These are phyloP conservation scores for Hydnomerulius pinastri DNA, from an alignment of 768 basidiomycete genomes.

Conservation along the genomic window DNA sequence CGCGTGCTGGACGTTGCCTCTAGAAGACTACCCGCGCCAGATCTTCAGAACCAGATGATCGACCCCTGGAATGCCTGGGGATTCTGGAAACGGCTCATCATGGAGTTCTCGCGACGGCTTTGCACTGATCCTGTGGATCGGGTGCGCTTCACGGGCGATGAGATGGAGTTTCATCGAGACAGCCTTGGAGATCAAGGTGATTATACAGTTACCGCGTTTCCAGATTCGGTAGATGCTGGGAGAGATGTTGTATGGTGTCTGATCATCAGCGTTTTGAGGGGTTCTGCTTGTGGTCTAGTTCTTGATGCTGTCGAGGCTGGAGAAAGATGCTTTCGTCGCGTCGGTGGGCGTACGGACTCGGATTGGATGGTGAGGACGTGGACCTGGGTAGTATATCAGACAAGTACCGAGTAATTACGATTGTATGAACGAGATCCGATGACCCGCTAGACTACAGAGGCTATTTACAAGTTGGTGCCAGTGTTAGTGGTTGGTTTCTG, in stretches of 20 bases:
- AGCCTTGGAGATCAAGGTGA: neutral
- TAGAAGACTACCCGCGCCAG: neutral
- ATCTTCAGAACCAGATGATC: neutral
- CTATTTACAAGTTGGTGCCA: too few species aligned
- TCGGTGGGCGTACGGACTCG: neutral
- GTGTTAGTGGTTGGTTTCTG: too few species aligned
- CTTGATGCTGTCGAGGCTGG: neutral
- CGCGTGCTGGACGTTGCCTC: neutral
- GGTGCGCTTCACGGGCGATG: neutral
- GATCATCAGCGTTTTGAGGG: neutral
- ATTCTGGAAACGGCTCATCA: neutral
- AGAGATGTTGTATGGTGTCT: neutral
- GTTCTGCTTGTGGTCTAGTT: neutral
- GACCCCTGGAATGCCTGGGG: neutral
- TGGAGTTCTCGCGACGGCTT: neutral
- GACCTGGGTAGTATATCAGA: too few species aligned
- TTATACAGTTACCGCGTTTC: neutral
- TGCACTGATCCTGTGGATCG: constrained; percentile 1
- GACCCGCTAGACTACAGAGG: too few species aligned
- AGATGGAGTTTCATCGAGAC: neutral
- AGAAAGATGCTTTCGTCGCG: neutral
- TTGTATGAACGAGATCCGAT: neutral
- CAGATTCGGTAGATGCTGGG: neutral
- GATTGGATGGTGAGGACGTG: neutral
- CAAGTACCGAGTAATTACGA: neutral